Evolutionary conservation across 495 filamentous ascomycete genomes (phyloP), one percentile per base, ranked within the genome.

Genomic region (Trichoderma orchidacearum): DNA sequence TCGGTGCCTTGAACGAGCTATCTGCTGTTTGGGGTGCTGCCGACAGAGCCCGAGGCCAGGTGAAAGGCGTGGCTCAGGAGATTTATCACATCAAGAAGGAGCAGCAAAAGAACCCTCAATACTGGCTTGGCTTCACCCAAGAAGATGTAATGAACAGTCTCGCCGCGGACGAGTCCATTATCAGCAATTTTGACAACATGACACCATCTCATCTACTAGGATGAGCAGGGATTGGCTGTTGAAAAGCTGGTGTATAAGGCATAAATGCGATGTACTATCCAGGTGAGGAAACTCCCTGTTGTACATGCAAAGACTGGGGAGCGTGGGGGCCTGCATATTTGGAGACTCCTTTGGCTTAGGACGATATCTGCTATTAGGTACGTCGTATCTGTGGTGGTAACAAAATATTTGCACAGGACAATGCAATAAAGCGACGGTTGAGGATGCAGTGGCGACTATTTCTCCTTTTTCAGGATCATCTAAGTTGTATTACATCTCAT

Each of bases 11-110:
- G 60, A 87, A 85, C 63, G 80, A 81, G 4, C 69, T 94, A 4
- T 83, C 78, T 56, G 72, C 76, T 35, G 82, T 88, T 5, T 96
- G 90, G 90, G 81, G 85, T 32, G 83, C 89, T 23, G 89, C 89
- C 5, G 77, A 76, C 30, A 79, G 73, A 8, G 86, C 89, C 9
- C 81, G 89, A 67, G 75, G 75, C 17, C 87, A 93, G 67, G 87
- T 95, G 29, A 79, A 78, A 60, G 77, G 77, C 11, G 82, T 85
- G n/a, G 85, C 85, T 15, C 76, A 82, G 63, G 81, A 85, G 55
- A 81, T 83, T 32, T 83, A 81, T 64, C 70, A 68, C 7, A 64
- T 74, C 32, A 78, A 82, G 68, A 80, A 77, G 67, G 72, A 72
- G n/a, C 70, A 72, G 60, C 75, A 78, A 65, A 71, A 63, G 56